phyloP scores from a whole-genome alignment of 371 early-diverging fungal species.

The Saksenaea oblongispora region DNA sequence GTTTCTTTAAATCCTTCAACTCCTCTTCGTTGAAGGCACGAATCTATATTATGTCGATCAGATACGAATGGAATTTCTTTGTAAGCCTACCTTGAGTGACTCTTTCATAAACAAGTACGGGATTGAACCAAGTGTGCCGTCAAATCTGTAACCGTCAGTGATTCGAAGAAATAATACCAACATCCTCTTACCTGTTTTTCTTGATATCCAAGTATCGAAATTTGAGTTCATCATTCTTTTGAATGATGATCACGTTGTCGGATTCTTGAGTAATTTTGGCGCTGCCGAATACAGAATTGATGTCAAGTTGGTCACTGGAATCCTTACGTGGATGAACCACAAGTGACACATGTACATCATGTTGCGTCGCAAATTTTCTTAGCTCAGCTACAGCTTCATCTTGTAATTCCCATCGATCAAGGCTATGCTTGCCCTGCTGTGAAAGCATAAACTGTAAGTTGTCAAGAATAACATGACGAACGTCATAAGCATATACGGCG shows the following conservation, averaged over 20 bases:
- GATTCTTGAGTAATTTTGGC: constrained; percentile 86
- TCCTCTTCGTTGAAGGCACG: neutral
- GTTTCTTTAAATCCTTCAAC: neutral
- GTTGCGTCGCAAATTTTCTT: constrained; percentile 70
- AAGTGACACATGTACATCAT: constrained; percentile 75
- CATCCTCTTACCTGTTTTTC: constrained; percentile 56
- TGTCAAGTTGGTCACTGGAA: constrained; percentile 55
- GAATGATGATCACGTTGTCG: constrained; percentile 78
- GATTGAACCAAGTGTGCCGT: constrained; percentile 71
- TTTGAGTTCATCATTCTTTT: constrained; percentile 38
- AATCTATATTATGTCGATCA: neutral
- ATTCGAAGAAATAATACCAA: neutral
- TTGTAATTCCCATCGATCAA: constrained; percentile 75
- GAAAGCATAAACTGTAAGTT: constrained; percentile 84
- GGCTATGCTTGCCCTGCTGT: constrained; percentile 57
- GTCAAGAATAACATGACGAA: constrained; percentile 76
- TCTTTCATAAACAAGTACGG: constrained; percentile 41
- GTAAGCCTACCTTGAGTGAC: constrained; percentile 35
- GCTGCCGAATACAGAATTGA: constrained; percentile 76
- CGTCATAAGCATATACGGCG: constrained; percentile 72
- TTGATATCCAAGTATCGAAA: constrained; percentile 63
- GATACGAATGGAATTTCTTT: neutral
- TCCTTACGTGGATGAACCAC: constrained; percentile 82
- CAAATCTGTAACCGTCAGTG: constrained; percentile 49
- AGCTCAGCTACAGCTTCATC: constrained; percentile 70